Evolutionary conservation across 129 eudicot genomes (phyloP).

Genomic region (Gnaphalium uliginosum): DNA sequence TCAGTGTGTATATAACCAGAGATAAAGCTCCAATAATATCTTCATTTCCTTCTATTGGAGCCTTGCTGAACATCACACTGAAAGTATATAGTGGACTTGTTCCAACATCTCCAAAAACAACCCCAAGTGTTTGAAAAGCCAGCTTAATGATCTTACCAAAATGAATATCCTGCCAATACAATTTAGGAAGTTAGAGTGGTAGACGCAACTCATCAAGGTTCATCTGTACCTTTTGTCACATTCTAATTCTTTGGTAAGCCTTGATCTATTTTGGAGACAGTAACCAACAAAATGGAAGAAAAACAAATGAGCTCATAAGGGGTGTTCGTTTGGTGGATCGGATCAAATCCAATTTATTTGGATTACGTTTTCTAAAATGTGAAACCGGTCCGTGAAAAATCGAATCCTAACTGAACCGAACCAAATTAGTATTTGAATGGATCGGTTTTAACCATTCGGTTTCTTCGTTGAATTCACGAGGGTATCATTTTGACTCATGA

Average conservation of each 20-base stretch:
- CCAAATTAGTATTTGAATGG: too few species aligned
- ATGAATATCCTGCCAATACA: constrained; percentile 63
- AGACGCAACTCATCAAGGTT: background rate
- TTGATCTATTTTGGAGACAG: background rate
- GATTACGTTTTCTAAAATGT: too few species aligned
- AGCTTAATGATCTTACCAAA: constrained; percentile 51
- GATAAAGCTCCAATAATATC: constrained; percentile 95
- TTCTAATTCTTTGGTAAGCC: background rate
- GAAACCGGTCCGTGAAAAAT: too few species aligned
- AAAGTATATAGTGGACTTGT: constrained; percentile 91
- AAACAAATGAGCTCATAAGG: background rate
- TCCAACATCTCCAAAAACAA: constrained; percentile 98
- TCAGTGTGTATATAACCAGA: constrained; percentile 82
- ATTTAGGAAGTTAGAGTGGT: constrained; percentile 4
- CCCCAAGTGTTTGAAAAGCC: constrained; percentile 89
- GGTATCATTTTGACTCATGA: too few species aligned
- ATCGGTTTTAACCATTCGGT: too few species aligned
- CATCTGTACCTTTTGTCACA: background rate
- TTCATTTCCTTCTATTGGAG: constrained; percentile 78
- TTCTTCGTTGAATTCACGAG: too few species aligned
- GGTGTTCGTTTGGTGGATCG: too few species aligned
- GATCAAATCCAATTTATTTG: too few species aligned
- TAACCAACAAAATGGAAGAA: background rate
- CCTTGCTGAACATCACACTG: constrained; percentile 92
- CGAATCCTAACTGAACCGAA: too few species aligned